Percentiles rank a stretch among this genome's conserved stretches.
Conservation (phyloP, 345 rosid species). For the Passiflora organensis region DNA sequence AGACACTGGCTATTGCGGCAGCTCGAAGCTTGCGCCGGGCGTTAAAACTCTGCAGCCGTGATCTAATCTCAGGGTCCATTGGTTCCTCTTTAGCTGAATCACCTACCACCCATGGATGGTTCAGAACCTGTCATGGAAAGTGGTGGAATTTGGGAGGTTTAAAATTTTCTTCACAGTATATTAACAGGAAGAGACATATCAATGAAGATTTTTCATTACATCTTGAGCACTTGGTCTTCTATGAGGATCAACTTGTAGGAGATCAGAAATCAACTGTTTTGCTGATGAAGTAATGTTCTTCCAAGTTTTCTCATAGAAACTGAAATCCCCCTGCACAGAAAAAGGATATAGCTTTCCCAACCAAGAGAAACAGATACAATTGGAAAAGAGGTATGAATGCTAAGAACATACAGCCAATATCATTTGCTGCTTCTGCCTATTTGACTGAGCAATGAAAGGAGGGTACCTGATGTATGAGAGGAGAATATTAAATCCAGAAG, state of each 20-base stretch:
- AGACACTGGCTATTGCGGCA: constrained; percentile 57
- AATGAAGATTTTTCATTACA: constrained; percentile 16
- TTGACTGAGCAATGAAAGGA: constrained; percentile 58
- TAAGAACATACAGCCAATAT: constrained; percentile 40
- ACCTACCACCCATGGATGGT: constrained; percentile 62
- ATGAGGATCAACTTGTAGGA: constrained; percentile 53
- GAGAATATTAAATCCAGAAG: neutral
- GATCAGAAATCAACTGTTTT: constrained; percentile 46
- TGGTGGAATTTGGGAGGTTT: neutral
- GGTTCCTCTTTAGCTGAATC: constrained; percentile 51
- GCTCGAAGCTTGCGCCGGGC: constrained; percentile 59
- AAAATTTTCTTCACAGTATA: neutral
- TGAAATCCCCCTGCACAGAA: constrained; percentile 47
- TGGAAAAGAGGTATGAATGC: neutral
- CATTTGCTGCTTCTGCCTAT: constrained; percentile 60
- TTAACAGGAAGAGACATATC: neutral
- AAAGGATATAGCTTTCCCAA: neutral
- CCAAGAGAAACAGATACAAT: neutral
- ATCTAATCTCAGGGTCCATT: constrained; percentile 59
- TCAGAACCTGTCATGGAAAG: constrained; percentile 34
- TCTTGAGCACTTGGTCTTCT: constrained; percentile 54
- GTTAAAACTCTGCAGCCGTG: constrained; percentile 48
- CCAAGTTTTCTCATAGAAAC: constrained; percentile 59
- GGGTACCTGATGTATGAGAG: constrained; percentile 42
- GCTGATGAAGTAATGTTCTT: constrained; percentile 56